Evolutionary conservation across 1,284 basidiomycete species (phyloP).

Genomic region (Rhodotorula sp.): DNA sequence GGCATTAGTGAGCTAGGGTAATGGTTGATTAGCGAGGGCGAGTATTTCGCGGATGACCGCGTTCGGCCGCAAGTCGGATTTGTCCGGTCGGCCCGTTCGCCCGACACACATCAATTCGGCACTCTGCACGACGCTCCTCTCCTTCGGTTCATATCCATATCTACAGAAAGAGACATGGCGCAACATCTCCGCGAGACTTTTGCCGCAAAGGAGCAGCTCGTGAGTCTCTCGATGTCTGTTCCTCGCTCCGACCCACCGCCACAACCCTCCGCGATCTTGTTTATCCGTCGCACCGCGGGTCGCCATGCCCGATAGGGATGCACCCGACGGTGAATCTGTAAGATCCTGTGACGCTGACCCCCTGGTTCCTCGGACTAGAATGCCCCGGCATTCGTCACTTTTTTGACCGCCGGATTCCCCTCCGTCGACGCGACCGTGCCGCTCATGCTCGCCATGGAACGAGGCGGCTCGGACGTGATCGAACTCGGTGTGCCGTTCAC

Average conservation of each 20-base stretch:
- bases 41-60: too few species aligned
- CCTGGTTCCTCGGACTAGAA: constrained; percentile 22
- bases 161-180: constrained; percentile 20
- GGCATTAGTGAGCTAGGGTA: too few species aligned
- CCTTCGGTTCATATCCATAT: too few species aligned
- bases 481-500: constrained; percentile 96
- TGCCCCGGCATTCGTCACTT: constrained; percentile 57
- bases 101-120: too few species aligned
- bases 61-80: too few species aligned
- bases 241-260: neutral
- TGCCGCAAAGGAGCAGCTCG: constrained; percentile 66
- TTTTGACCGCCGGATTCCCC: constrained; percentile 89
- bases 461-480: constrained; percentile 90
- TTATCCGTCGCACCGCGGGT: neutral
- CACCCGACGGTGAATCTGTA: too few species aligned
- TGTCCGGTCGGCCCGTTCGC: too few species aligned
- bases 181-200: constrained; percentile 53
- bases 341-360: too few species aligned
- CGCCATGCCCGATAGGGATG: neutral
- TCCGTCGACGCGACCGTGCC: constrained; percentile 75
- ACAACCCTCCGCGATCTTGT: neutral
- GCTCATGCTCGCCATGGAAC: constrained; percentile 84
- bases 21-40: too few species aligned
- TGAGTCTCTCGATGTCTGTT: constrained; percentile 45
- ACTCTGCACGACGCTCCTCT: too few species aligned